These are phyloP conservation scores for Lophiotrema nucula DNA, from an alignment of 495 filamentous ascomycete genomes.

Conservation along the genomic window DNA sequence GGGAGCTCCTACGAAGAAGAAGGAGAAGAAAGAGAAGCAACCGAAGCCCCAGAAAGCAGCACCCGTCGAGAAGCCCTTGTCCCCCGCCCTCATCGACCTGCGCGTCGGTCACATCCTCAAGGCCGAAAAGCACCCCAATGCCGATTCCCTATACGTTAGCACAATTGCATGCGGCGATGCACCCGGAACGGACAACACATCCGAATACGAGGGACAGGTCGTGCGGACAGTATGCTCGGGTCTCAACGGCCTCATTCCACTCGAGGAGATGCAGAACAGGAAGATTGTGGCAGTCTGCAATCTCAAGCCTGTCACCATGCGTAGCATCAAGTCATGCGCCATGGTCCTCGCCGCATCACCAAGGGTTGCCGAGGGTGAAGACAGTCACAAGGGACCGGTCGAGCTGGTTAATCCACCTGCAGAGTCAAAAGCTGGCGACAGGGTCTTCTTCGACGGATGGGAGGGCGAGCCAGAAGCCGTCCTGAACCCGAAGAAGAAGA, in stretches of 20 bases:
- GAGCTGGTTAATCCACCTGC: slow-evolving; percentile 86
- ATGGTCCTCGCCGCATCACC: slow-evolving; percentile 98
- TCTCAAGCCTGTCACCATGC: slow-evolving; percentile 98
- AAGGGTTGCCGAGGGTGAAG: slow-evolving; percentile 69
- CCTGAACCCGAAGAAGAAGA: slow-evolving; percentile 98
- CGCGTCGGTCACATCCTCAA: slow-evolving; percentile 96
- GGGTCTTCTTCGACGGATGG: slow-evolving; percentile 93
- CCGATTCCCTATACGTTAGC: slow-evolving; percentile 91
- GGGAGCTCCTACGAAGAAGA: slow-evolving; percentile 61
- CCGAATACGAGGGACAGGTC: slow-evolving; percentile 80
- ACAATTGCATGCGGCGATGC: slow-evolving; percentile 95
- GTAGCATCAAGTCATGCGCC: slow-evolving; percentile 88
- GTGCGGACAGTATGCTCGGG: slow-evolving; percentile 95
- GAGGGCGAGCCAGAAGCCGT: slow-evolving; percentile 84
- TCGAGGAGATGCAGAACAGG: slow-evolving; percentile 93
- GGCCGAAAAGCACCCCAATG: slow-evolving; percentile 91
- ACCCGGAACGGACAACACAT: slow-evolving; percentile 80
- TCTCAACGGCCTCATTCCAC: slow-evolving; percentile 84
- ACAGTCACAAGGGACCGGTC: slow-evolving; percentile 84
- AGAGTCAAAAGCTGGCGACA: slow-evolving; percentile 76
- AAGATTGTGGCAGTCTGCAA: slow-evolving; percentile 96
- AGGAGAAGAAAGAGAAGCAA: slow-evolving; percentile 74
- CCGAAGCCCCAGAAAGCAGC: slow-evolving; percentile 65
- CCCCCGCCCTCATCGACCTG: slow-evolving; percentile 86
- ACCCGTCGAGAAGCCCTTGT: slow-evolving; percentile 65